These are phyloP conservation scores for Torulaspora franciscae DNA, from an alignment of 805 yeast species.

Conservation along the genomic window DNA sequence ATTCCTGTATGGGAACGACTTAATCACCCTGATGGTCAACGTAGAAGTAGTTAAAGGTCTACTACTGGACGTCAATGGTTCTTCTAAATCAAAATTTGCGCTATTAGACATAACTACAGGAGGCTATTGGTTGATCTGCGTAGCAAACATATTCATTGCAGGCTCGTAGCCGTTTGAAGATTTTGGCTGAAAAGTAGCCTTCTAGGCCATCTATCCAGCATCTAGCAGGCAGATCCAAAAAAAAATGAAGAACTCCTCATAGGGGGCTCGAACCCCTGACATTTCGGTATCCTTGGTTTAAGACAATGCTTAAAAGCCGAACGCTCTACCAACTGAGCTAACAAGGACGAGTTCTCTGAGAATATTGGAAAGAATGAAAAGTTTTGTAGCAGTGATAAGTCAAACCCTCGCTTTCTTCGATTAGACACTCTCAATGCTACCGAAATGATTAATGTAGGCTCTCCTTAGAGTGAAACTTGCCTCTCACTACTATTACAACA, in stretches of 20 bases:
- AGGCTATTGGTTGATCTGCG: too few relatives aligned
- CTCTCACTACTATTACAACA: too few relatives aligned
- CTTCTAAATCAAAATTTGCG: constrained; percentile 43
- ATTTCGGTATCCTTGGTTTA: constrained; percentile 42
- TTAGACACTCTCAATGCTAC: too few relatives aligned
- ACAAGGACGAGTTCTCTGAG: constrained; percentile 42
- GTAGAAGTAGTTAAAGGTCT: constrained; percentile 66
- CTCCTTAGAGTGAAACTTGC: too few relatives aligned
- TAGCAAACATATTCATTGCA: too few relatives aligned
- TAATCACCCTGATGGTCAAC: constrained; percentile 78
- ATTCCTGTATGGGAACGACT: constrained; percentile 88
- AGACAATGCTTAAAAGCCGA: constrained; percentile 52
- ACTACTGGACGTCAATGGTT: constrained; percentile 75
- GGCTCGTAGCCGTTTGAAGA: too few relatives aligned
- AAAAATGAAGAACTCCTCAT: constrained; percentile 40
- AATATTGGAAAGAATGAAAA: not conserved
- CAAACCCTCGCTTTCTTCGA: too few relatives aligned
- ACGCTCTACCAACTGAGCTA: constrained; percentile 71
- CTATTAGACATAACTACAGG: constrained; percentile 17
- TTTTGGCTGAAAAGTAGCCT: too few relatives aligned
- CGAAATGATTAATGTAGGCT: too few relatives aligned
- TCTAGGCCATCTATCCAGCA: too few relatives aligned
- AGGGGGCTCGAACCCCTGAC: constrained; percentile 51
- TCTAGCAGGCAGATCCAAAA: constrained; percentile 9
- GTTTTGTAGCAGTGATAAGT: too few relatives aligned